A percentile compares a stretch with the other conserved stretches of the same genome.
Evolutionary conservation across 495 filamentous ascomycete genomes (phyloP).

Genomic region (Talaromyces proteolyticus): DNA sequence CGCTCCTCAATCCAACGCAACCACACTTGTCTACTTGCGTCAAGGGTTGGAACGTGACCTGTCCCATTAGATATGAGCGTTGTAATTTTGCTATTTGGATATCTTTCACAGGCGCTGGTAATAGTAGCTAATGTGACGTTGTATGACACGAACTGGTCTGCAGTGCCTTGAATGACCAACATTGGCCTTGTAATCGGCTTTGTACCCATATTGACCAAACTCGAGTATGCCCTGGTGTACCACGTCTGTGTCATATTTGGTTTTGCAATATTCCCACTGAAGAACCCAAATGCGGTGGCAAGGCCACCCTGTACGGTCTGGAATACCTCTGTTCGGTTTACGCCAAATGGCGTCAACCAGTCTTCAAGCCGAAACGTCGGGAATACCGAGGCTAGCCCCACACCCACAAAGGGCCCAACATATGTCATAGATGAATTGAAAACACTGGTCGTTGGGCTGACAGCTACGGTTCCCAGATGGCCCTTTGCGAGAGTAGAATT

Average conservation of each 20-base stretch:
- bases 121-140: slow-evolving; percentile 18
- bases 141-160: slow-evolving; percentile 10
- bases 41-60: slow-evolving; percentile 28
- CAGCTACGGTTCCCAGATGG: slow-evolving; percentile 35
- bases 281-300: slow-evolving; percentile 14
- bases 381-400: slow-evolving; percentile 9
- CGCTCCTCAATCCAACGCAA: slow-evolving; percentile 35
- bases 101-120: slow-evolving; percentile 22
- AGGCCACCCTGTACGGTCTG: slow-evolving; percentile 22
- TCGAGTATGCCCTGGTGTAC: slow-evolving; percentile 16
- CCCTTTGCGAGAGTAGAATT: slow-evolving; percentile 19
- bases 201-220: slow-evolving; percentile 18
- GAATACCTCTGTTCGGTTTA: slow-evolving; percentile 20
- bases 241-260: slow-evolving; percentile 14
- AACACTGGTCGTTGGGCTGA: slow-evolving; percentile 26
- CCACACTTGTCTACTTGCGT: slow-evolving; percentile 27
- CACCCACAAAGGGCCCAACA: slow-evolving; percentile 8
- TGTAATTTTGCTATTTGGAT: slow-evolving; percentile 22
- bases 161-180: slow-evolving; percentile 35
- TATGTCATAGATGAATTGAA: slow-evolving; percentile 11
- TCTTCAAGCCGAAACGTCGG: slow-evolving; percentile 15
- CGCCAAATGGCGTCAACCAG: slow-evolving; percentile 21
- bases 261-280: slow-evolving; percentile 8
- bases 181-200: slow-evolving; percentile 33
- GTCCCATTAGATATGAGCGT: slow-evolving; percentile 17